A percentile compares a stretch with the other conserved stretches of the same genome.
These are phyloP conservation scores for Pterula multifida DNA, from an alignment of 1,284 basidiomycete genomes.

Conservation along the genomic window DNA sequence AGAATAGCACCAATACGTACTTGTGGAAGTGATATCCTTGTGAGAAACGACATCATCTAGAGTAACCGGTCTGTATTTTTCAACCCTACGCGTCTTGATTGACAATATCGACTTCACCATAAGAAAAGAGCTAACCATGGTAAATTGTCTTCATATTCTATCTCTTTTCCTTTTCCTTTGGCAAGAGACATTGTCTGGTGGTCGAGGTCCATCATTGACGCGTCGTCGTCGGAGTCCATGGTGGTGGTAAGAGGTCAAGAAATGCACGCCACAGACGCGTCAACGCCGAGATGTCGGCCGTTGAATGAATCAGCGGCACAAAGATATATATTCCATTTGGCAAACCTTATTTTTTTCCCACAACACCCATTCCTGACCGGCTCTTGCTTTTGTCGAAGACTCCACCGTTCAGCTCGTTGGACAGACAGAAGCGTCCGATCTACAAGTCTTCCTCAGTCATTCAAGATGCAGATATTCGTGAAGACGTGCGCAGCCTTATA, in stretches of 20 bases:
- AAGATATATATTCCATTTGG: background rate
- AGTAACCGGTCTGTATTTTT: conserved; percentile 86
- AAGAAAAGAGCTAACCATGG: conserved; percentile 46
- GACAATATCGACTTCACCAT: background rate
- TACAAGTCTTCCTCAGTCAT: conserved; percentile 10
- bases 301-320: background rate
- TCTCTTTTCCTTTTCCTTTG: conserved; percentile 63
- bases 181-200: conserved; percentile 12
- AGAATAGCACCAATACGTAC: conserved; percentile 32
- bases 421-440: conserved; percentile 61
- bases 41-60: conserved; percentile 91
- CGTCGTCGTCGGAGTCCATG: conserved; percentile 30
- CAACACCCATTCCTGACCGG: conserved; percentile 9
- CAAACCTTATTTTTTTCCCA: background rate
- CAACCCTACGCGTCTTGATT: conserved; percentile 55
- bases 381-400: conserved; percentile 73
- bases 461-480: conserved; percentile 86
- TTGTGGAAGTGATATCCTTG: conserved; percentile 85
- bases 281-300: background rate
- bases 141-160: conserved; percentile 49
- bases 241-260: background rate
- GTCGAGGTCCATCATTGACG: conserved; percentile 37
- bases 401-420: conserved; percentile 78
- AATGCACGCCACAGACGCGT: background rate
- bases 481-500: conserved; percentile 60